Evolutionary conservation across 352 stramenopile genomes (phyloP), one percentile per base, ranked within the genome.

Genomic region (Phytophthora cajani): DNA sequence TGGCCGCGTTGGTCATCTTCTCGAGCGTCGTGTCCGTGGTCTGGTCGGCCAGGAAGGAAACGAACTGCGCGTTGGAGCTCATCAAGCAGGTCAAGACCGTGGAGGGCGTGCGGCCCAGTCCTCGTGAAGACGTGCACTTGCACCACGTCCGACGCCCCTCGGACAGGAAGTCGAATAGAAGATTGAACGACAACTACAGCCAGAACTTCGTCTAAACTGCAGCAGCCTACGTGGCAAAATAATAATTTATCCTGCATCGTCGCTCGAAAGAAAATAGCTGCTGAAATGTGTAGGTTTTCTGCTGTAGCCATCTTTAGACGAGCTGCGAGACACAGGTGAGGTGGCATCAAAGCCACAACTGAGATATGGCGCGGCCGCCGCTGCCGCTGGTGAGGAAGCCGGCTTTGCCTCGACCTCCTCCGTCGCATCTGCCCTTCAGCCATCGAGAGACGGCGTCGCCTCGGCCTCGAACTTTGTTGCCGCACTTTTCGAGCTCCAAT

Each of bases 1-100:
- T 82, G 1, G 71, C 77, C 1, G 67, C 64, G 16, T n/a, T 82
- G 1, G 65, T 75, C 17, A n/a, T 82, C 14, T 53, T 81, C 40
- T 50, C 80, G 36, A 82, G 66, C 12, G 69, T 81, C 19, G 36
- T 80, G 10, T 64, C 75, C 9, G 75, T 85, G 11, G 74, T 67
- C 54, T 72, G 67, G 47, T 79, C 79, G 6, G 38, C 81, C 21
- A 71, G 71, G 36, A 67, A 56, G 16, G 51, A 74, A n/a, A 50
- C 42, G 30, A 65, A 74, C 12, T 25, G 25, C 4, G 54, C 47
- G 0, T 25, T 69, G 49, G 53, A 36, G 17, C 52, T 69, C 12
- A 61, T 52, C 27, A 71, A 69, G 30, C 49, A 67, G 30, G 54
- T 19, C 7, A 64, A 62, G 47, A 63, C 30, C 6, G 60, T 40